Evolutionary conservation across 768 basidiomycete species (phyloP).

Genomic region (Basidioascus undulatus): DNA sequence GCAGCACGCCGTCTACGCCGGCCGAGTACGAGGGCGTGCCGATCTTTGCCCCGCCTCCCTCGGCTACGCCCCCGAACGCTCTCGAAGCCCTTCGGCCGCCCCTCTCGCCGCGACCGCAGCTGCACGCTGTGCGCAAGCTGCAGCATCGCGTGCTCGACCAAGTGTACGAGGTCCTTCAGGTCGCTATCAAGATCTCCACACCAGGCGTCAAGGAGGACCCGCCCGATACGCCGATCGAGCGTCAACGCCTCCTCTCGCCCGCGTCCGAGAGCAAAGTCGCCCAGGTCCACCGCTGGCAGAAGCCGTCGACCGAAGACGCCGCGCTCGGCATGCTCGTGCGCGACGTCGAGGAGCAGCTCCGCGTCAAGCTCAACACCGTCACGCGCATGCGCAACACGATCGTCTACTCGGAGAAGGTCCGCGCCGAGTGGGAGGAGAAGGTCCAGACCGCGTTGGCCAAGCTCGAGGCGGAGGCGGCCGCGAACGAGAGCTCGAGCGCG

Average conservation of each 20-base stretch:
- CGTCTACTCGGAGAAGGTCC: conserved; percentile 83
- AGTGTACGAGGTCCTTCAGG: conserved; percentile 59
- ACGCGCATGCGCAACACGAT: conserved; percentile 93
- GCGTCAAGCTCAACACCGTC: conserved; percentile 82
- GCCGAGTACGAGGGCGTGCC: conserved; percentile 67
- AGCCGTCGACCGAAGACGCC: conserved; percentile 60
- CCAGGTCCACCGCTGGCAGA: conserved; percentile 61
- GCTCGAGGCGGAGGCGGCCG: conserved; percentile 31
- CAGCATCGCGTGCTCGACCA: conserved; percentile 52
- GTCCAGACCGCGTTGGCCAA: conserved; percentile 42
- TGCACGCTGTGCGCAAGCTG: conserved; percentile 22
- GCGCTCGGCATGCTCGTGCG: conserved; percentile 60
- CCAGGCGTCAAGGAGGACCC: conserved; percentile 70
- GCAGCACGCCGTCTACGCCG: conserved; percentile 17
- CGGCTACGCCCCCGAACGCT: conserved; percentile 22
- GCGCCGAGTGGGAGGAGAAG: conserved; percentile 87
- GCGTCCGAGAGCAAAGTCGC: conserved; percentile 68
- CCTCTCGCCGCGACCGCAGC: neutral
- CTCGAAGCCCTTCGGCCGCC: conserved; percentile 2
- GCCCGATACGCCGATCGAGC: conserved; percentile 69
- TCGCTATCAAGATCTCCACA: conserved; percentile 55
- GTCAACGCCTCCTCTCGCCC: conserved; percentile 71
- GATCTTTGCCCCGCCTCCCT: conserved; percentile 43
- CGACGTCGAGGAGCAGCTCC: conserved; percentile 70
- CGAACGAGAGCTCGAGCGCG: conserved; percentile 25